Evolutionary conservation across 495 filamentous ascomycete species (phyloP).

Genomic region (Stereocaulon alpinum): DNA sequence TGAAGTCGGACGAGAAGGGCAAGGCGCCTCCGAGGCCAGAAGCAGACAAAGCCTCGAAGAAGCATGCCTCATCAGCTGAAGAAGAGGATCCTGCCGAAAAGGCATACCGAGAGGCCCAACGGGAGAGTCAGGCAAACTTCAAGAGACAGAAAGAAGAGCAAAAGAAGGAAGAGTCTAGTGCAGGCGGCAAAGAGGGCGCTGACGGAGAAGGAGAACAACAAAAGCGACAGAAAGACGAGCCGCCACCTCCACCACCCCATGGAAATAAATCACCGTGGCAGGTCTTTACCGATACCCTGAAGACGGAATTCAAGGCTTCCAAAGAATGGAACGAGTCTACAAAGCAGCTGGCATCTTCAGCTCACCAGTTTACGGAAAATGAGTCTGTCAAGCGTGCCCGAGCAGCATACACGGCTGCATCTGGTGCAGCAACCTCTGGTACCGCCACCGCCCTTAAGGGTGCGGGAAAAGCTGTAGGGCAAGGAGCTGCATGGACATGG

Average conservation of each 20-base stretch:
- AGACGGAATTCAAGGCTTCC: constrained; percentile 85
- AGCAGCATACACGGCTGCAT: constrained; percentile 73
- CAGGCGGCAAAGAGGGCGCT: constrained; percentile 37
- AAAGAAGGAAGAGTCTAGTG: constrained; percentile 33
- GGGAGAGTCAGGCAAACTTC: constrained; percentile 7
- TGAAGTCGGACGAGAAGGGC: constrained; percentile 21
- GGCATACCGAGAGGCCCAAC: constrained; percentile 16
- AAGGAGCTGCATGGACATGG: constrained; percentile 93
- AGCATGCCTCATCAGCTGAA: constrained; percentile 23
- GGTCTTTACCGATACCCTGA: constrained; percentile 92
- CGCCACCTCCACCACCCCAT: constrained; percentile 82
- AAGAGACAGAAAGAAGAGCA: constrained; percentile 2
- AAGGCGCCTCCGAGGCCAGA: constrained; percentile 4
- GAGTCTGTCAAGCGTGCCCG: constrained; percentile 81
- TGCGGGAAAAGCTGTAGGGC: constrained; percentile 76
- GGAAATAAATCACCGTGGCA: constrained; percentile 97
- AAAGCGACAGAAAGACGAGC: constrained; percentile 57
- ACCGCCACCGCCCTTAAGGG: constrained; percentile 70
- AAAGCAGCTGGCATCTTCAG: constrained; percentile 79
- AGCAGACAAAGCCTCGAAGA: constrained; percentile 22
- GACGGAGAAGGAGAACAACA: constrained; percentile 41
- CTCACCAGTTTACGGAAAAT: constrained; percentile 86
- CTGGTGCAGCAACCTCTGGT: constrained; percentile 60
- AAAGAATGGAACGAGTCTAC: constrained; percentile 99
- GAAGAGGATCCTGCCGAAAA: constrained; percentile 25